These are phyloP conservation scores for Grigorovia humatica DNA, from an alignment of 805 yeast genomes.

Conservation along the genomic window DNA sequence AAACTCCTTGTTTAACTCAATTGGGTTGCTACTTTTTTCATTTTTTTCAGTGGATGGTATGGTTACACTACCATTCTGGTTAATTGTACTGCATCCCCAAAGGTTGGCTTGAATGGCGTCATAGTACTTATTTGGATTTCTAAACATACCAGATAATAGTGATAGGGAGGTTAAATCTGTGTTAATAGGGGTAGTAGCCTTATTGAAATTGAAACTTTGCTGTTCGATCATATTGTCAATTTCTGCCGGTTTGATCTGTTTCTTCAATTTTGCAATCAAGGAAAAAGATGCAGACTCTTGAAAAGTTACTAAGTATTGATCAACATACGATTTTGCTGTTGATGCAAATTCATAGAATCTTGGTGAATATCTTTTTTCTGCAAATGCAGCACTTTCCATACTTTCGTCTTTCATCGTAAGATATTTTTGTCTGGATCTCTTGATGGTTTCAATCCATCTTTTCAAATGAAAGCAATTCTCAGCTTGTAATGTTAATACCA, in stretches of 20 bases:
- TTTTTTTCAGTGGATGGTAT: slow-evolving; percentile 2
- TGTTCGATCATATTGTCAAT: slow-evolving; percentile 13
- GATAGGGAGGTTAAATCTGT: slow-evolving; percentile 63
- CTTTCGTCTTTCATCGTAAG: slow-evolving; percentile 18
- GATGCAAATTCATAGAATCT: slow-evolving; percentile 56
- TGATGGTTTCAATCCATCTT: slow-evolving; percentile 63
- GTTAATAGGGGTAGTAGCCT: slow-evolving; percentile 51
- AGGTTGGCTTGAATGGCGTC: slow-evolving; percentile 70
- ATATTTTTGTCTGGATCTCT: slow-evolving; percentile 43
- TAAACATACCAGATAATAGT: slow-evolving; percentile 40
- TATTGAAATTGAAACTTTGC: slow-evolving; percentile 15
- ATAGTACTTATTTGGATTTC: slow-evolving; percentile 1
- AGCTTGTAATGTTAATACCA: slow-evolving; percentile 50
- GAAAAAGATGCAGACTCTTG: slow-evolving; percentile 1
- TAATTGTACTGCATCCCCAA: slow-evolving; percentile 36
- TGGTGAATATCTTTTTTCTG: slow-evolving; percentile 59
- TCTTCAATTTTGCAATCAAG: slow-evolving; percentile 22
- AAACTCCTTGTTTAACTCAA: slow-evolving; percentile 47
- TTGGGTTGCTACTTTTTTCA: neutral
- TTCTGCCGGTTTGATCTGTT: slow-evolving; percentile 11
- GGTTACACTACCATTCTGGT: slow-evolving; percentile 6
- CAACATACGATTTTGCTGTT: slow-evolving; percentile 43
- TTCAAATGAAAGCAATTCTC: slow-evolving; percentile 60
- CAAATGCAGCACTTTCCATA: slow-evolving; percentile 30
- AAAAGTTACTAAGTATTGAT: slow-evolving; percentile 23